Base-by-base conservation (phyloP, 1,284 basidiomycete genomes). In the Melanopsichium pennsylvanicum region DNA sequence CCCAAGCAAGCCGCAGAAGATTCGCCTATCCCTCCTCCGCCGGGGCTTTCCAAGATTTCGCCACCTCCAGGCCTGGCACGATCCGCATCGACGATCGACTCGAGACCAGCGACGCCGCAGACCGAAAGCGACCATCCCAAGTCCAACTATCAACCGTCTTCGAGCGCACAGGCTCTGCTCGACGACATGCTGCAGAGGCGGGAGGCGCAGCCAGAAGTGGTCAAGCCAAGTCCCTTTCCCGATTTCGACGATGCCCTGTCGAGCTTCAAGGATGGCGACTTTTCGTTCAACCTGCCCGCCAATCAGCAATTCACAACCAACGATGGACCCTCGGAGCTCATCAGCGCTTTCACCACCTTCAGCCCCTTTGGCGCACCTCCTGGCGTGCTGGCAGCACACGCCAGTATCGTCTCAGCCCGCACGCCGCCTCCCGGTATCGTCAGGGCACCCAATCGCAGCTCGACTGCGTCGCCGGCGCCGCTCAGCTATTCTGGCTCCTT, bases 131-230 rank as follows among this genome's bases (percentile, higher is more conserved):
- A 54, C 25, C 56, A 90, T 36, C 85, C 74, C 63, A 47, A 52
- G 49, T 58, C 88, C 22, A 86, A 88, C 3, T 94, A 93, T 81
- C 91, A 92, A 78, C 90, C 92, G 83, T 92, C 92, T 0, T 89
- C 85, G 12, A 88, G 90, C 37, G 91, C 90, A 0, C 89, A 89
- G 70, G 90, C 89, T 2, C 84, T 94, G 38, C 84, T 93, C 42
- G 91, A 93, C 61, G 92, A 93, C 74, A 86, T 93, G 50, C 88
- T 87, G 75, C 87, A 87, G 38, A 85, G 92, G 34, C 85, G 91
- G 37, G 89, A 91, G 72, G 85, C 86, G 9, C 47, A 62, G 93
- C 80, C 93, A 89, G 9, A 93, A 91, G 12, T 37, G 16, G 51
- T 54, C 46, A 64, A 72, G 46, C 75, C 74, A 23, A 69, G 59